Conservation (phyloP, 352 stramenopile species). For the Aphanomyces astaci region DNA sequence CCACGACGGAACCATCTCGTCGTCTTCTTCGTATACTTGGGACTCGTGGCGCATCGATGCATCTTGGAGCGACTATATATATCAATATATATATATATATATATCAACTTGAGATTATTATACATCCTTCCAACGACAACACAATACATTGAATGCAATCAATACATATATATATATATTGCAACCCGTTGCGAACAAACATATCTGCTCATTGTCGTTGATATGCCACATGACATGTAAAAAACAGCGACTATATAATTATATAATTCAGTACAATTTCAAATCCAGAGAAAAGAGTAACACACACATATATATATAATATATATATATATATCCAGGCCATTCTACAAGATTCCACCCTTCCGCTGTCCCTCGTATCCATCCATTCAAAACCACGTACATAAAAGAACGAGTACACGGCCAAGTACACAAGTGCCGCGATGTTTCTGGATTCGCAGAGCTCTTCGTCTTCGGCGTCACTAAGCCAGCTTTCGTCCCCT, state of each 20-base stretch:
- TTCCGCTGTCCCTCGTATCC: too few species aligned
- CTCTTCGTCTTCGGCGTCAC: slow-evolving; percentile 69
- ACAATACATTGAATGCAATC: too few species aligned
- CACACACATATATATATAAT: not conserved
- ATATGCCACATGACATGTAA: too few species aligned
- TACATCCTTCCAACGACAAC: not conserved
- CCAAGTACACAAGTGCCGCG: slow-evolving; percentile 48
- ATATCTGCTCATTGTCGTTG: too few species aligned
- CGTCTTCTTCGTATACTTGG: slow-evolving; percentile 63
- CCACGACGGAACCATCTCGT: slow-evolving; percentile 30
- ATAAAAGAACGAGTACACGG: slow-evolving; percentile 60
- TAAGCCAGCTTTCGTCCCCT: slow-evolving; percentile 71
- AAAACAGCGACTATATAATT: too few species aligned
- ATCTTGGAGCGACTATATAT: slow-evolving; percentile 53
- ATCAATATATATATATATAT: not conserved
- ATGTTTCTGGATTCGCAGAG: slow-evolving; percentile 39
- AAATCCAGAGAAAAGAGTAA: too few species aligned
- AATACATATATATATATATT: too few species aligned
- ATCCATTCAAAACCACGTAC: not conserved
- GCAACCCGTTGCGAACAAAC: too few species aligned
- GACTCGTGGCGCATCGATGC: slow-evolving; percentile 61
- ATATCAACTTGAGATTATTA: too few species aligned
- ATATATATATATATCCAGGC: too few species aligned
- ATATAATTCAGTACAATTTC: too few species aligned
- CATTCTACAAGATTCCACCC: not conserved